A percentile compares a stretch with the other conserved stretches of the same genome.
Conservation (phyloP, 148 eudicot genomes). For the Nepenthes mirabilis region DNA sequence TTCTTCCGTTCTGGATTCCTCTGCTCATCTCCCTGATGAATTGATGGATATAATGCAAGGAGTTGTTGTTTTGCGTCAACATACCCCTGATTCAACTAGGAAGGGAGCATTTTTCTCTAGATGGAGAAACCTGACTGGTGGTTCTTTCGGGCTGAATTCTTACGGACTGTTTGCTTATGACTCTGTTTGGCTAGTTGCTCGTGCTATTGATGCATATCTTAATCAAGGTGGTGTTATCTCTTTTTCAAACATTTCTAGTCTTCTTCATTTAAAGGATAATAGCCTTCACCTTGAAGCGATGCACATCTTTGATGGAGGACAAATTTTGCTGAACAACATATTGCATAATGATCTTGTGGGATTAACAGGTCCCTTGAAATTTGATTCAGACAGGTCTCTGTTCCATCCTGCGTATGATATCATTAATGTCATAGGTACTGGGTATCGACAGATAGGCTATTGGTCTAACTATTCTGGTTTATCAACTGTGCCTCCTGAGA, state of each 20-base stretch:
- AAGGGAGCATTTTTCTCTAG: slow-evolving; percentile 38
- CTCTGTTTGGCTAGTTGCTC: slow-evolving; percentile 76
- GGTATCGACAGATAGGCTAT: slow-evolving; percentile 57
- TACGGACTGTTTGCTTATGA: slow-evolving; percentile 92
- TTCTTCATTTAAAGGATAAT: slow-evolving; percentile 15
- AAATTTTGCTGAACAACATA: slow-evolving; percentile 40
- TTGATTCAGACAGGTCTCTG: slow-evolving; percentile 44
- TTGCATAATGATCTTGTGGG: slow-evolving; percentile 58
- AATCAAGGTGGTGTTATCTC: slow-evolving; percentile 63
- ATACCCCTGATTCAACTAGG: slow-evolving; percentile 44
- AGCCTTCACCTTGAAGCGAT: slow-evolving; percentile 51
- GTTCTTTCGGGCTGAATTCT: slow-evolving; percentile 56
- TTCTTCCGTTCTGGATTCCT: slow-evolving; percentile 56
- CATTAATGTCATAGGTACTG: slow-evolving; percentile 77
- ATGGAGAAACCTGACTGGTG: slow-evolving; percentile 49
- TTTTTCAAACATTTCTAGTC: slow-evolving; percentile 50
- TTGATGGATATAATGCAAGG: slow-evolving; percentile 60
- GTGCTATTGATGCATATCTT: slow-evolving; percentile 67
- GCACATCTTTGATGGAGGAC: slow-evolving; percentile 67
- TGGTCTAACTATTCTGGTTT: slow-evolving; percentile 90
- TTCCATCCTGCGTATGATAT: slow-evolving; percentile 69
- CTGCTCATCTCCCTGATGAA: slow-evolving; percentile 32
- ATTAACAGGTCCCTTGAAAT: slow-evolving; percentile 65
- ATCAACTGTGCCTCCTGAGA: slow-evolving; percentile 59
- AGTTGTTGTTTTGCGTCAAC: slow-evolving; percentile 61